These are phyloP conservation scores for Epichloe elymi DNA, from an alignment of 2,329 filamentous ascomycete species.

Conservation along the genomic window DNA sequence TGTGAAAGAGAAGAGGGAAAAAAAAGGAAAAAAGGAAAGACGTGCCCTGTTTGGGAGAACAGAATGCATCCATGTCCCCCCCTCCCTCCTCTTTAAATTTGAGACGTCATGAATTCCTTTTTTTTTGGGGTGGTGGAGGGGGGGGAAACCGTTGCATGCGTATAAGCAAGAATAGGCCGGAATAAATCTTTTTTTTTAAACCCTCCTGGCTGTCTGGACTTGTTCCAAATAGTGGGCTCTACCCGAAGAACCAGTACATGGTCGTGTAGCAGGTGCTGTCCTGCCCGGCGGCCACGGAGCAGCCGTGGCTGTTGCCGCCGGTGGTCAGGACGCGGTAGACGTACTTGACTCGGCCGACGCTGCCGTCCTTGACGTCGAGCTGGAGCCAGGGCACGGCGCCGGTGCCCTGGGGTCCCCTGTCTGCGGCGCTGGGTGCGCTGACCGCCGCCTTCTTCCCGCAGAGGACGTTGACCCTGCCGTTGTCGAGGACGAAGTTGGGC, in stretches of 20 bases:
- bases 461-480: conserved; percentile 24
- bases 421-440: conserved; percentile 36
- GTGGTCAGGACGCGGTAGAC: conserved; percentile 45
- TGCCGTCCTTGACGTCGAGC: conserved; percentile 29
- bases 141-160: no score
- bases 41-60: neutral
- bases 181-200: no score
- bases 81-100: no score
- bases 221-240: no score
- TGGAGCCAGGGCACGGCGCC: conserved; percentile 43
- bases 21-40: no score
- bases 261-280: conserved; percentile 43
- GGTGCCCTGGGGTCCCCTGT: conserved; percentile 31
- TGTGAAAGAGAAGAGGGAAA: neutral
- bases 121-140: no score
- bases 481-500: conserved; percentile 47
- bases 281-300: conserved; percentile 23
- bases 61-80: neutral
- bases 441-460: conserved; percentile 35
- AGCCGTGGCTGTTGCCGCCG: conserved; percentile 34
- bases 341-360: conserved; percentile 19
- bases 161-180: no score
- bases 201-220: no score
- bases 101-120: no score
- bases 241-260: conserved; percentile 43